These are phyloP conservation scores for Trametes cingulata DNA, from an alignment of 768 basidiomycete genomes.

Conservation along the genomic window DNA sequence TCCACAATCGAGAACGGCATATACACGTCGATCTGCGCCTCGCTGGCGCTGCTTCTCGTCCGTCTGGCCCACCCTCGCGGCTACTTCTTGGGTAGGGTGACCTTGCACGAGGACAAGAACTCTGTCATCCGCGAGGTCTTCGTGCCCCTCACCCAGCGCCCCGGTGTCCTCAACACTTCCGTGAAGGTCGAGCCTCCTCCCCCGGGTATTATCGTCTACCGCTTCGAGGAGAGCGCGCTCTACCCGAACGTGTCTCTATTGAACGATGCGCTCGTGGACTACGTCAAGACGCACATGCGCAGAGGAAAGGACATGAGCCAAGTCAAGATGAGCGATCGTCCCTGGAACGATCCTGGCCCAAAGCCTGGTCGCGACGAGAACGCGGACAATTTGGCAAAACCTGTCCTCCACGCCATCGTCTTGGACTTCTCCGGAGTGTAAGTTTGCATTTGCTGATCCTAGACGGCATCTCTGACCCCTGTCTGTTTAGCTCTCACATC, in stretches of 20 bases:
- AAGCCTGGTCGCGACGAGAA: slow-evolving; percentile 49
- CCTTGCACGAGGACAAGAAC: slow-evolving; percentile 45
- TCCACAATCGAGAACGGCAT: slow-evolving; percentile 93
- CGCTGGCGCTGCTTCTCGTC: slow-evolving; percentile 76
- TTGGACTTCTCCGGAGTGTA: slow-evolving; percentile 88
- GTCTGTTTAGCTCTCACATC: slow-evolving; percentile 64
- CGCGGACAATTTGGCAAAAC: slow-evolving; percentile 54
- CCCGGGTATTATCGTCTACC: slow-evolving; percentile 89
- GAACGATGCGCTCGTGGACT: slow-evolving; percentile 75
- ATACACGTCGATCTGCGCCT: slow-evolving; percentile 82
- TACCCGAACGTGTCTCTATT: slow-evolving; percentile 75
- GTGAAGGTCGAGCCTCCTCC: slow-evolving; percentile 76
- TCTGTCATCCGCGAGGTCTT: slow-evolving; percentile 71
- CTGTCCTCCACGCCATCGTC: slow-evolving; percentile 80
- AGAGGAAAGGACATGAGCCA: slow-evolving; percentile 71
- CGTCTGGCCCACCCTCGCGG: slow-evolving; percentile 88
- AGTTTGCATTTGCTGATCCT: slow-evolving; percentile 27
- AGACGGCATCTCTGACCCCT: background rate
- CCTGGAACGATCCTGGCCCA: slow-evolving; percentile 95
- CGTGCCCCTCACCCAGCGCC: slow-evolving; percentile 64
- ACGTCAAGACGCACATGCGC: slow-evolving; percentile 76
- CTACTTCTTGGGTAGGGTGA: slow-evolving; percentile 86
- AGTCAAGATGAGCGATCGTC: slow-evolving; percentile 69
- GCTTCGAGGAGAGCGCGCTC: slow-evolving; percentile 87
- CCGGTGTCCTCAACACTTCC: slow-evolving; percentile 63